A percentile compares a stretch with the other conserved stretches of the same genome.
Conservation (phyloP, 1,284 basidiomycete species). For the Sporisorium reilianum region DNA sequence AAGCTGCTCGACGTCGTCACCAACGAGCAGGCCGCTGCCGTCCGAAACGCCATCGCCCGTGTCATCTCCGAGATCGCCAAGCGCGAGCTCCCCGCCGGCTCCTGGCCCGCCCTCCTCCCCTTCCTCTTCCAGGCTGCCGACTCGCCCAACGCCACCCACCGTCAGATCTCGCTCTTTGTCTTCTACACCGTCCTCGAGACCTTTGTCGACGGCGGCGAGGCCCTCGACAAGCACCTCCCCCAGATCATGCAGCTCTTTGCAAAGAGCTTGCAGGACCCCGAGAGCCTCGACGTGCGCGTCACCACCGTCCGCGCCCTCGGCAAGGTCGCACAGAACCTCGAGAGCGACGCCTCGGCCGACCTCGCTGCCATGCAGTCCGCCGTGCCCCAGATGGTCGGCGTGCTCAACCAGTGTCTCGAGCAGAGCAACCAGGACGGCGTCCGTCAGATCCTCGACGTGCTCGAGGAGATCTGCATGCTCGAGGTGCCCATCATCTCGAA, state of each 20-base stretch:
- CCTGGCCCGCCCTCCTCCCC: conserved; percentile 89
- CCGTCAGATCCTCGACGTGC: conserved; percentile 91
- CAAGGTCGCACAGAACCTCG: conserved; percentile 92
- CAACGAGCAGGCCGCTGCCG: conserved; percentile 81
- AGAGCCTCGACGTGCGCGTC: conserved; percentile 89
- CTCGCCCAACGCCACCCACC: conserved; percentile 79
- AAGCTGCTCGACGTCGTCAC: conserved; percentile 85
- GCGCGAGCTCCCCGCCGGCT: conserved; percentile 83
- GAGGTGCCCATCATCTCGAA: conserved; percentile 92
- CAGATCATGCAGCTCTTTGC: conserved; percentile 86
- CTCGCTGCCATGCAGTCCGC: conserved; percentile 92
- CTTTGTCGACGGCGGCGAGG: conserved; percentile 78
- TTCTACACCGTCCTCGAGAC: conserved; percentile 92
- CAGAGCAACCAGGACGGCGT: conserved; percentile 83
- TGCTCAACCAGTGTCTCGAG: conserved; percentile 89
- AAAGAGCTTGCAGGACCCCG: conserved; percentile 83
- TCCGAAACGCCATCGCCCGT: conserved; percentile 81
- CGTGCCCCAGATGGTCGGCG: conserved; percentile 88
- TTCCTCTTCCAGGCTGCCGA: conserved; percentile 85
- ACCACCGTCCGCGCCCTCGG: conserved; percentile 87
- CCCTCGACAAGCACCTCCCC: conserved; percentile 82
- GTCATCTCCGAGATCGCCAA: conserved; percentile 93
- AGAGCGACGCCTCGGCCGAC: conserved; percentile 85
- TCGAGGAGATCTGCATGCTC: conserved; percentile 91
- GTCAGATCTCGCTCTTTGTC: conserved; percentile 91